A percentile compares a stretch with the other conserved stretches of the same genome.
Conservation (phyloP, 169 alveolate species). For the Pseudocohnilembus persalinus region DNA sequence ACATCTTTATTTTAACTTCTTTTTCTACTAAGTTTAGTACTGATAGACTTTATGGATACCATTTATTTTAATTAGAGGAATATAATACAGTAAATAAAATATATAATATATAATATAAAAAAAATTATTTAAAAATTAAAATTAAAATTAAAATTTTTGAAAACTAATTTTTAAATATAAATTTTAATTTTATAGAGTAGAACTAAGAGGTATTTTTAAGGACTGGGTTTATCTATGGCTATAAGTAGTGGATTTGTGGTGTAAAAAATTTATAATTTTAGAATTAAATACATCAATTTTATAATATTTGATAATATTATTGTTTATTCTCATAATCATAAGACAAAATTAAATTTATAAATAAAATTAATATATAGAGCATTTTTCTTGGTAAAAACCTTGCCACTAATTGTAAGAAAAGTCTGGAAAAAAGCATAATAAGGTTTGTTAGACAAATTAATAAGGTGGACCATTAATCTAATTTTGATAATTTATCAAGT, state of each 20-base stretch:
- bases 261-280: neutral
- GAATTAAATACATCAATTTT: neutral
- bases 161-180: no score
- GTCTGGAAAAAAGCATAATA: conserved; percentile 33
- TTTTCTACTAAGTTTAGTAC: conserved; percentile 38
- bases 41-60: conserved; percentile 6
- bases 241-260: conserved; percentile 41
- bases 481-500: conserved; percentile 21
- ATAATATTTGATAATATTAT: no score
- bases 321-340: no score
- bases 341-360: no score
- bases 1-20: conserved; percentile 49
- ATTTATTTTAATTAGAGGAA: neutral
- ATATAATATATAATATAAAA: neutral
- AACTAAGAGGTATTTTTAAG: conserved; percentile 4
- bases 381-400: conserved; percentile 39
- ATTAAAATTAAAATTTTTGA: no score
- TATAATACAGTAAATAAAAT: neutral
- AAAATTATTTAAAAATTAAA: no score
- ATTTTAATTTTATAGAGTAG: neutral
- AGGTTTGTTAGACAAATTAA: conserved; percentile 11
- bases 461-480: conserved; percentile 2
- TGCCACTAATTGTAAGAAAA: conserved; percentile 36
- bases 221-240: conserved; percentile 38
- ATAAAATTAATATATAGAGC: neutral